Evolutionary conservation across 1,284 basidiomycete species (phyloP), one percentile per base, ranked within the genome.

Genomic region (Uromyces viciae-fabae): DNA sequence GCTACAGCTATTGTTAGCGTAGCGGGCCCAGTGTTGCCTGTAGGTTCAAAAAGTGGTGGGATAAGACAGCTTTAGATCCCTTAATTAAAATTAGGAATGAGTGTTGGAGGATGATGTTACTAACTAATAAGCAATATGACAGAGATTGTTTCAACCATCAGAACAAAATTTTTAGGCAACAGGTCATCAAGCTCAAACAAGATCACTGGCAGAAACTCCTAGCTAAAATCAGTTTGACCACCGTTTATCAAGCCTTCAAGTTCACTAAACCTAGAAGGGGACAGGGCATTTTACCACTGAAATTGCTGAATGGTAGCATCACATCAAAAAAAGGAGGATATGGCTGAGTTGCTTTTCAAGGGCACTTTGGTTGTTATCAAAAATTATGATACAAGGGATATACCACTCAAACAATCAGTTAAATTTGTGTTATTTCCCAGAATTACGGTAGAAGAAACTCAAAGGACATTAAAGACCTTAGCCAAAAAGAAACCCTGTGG

Each of bases 221-320:
- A 7, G 66, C 66, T 31, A 14, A 5, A 33, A 43, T n/a, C 4
- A n/a, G 25, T 31, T 3, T n/a, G 3, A 42, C 38, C 31, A 40
- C 66, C 5, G 25, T 49, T n/a, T 69, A n/a, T 19, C 66, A 69
- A 42, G 66, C 66, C 66, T n/a, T 69, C n/a, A 36, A 43, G 31
- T 69, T 28, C 43, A 49, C 43, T 40, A 69, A 69, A 28, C 66
- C 66, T 9, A 38, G 43, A 42, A 42, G 40, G 5, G 38, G 40
- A 11, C 36, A 31, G 43, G 66, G n/a, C 7, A 69, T 43, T 7
- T 40, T 69, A 7, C 43, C 66, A 3, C 40, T 43, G 19, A 40
- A 25, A 14, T 17, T 5, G 5, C 3, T 3, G 3, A 43, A 38
- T 38, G 54, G 46, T 7, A 3, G 2, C 17, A 3, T 56, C 46